Base-by-base conservation (phyloP, 176 grass and related monocot genomes). In the Tillandsia leiboldiana region DNA sequence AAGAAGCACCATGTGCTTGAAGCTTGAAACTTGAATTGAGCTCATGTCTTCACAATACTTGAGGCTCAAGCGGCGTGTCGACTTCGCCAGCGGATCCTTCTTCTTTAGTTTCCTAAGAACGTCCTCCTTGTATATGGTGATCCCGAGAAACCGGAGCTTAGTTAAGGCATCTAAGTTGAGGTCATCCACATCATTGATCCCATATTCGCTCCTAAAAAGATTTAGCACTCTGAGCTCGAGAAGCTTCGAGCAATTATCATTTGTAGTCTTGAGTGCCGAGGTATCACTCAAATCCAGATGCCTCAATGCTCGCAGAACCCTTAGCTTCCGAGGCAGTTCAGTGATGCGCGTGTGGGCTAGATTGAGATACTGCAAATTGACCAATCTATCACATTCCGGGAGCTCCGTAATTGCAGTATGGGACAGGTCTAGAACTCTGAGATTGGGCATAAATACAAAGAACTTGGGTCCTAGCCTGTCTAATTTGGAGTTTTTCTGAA, bases 361-460 rank as follows among this genome's bases (percentile, higher is more conserved):
- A 8, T 96, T 83, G 33, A 96, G 91, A 75, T 85, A 42, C 42
- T 83, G 57, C 52, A 96, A 48, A 3, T 75, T 51, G 12, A 78
- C 66, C 66, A 90, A 47, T 51, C 72, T 10, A 9, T 85, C 76
- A 70, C 78, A 84, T 70, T 82, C 75, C 23, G 88, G 85, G 67
- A 91, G 78, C 8, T 72, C 54, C 14, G 76, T 75, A 51, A 95
- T 87, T 65, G 78, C 68, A 51, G 91, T 95, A 56, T 82, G 63
- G 12, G 91, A 96, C 73, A 96, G 91, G 68, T 96, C 91, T 2
- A 96, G 87, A 18, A 88, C 91, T 68, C 65, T 91, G 72, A 96
- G 86, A 9, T 71, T 73, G 0, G 82, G 68, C 82, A 87, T 85
- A 48, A 10, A 83, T 49, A 18, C 83, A 52, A 96, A 91, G 71